Base-by-base conservation (phyloP, 2,329 filamentous ascomycete genomes). In the Ophiostoma novo-ulmi region DNA sequence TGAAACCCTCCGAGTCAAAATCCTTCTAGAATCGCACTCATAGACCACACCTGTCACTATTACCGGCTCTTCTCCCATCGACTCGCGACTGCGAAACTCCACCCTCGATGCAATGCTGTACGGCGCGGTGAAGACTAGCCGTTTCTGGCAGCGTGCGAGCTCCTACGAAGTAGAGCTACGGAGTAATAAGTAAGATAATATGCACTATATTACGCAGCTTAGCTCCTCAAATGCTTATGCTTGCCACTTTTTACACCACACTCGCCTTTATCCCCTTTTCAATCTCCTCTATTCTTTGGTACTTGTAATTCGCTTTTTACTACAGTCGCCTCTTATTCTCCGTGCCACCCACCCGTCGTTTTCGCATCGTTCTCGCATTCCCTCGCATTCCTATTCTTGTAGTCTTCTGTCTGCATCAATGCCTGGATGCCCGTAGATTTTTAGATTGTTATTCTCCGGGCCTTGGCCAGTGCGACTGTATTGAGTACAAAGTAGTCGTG, bases 311-410 rank as follows among this genome's bases (percentile, higher is more conserved):
- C 52, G 14, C 14, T 26, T 58, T 31, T 31, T 58, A 11, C 22
- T 26, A 7, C 13, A 14, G 14, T n/a, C 36, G 13, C n/a, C 22
- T 35, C 20, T 7, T 14, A 64, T 64, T 64, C 61, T 64, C 61
- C 61, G 61, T 64, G 61, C 35, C n/a, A 64, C 35, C 61, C 61
- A 64, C 61, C 61, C 61, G 61, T 64, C 61, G 61, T 64, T 64
- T 38, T 64, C 61, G 61, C 61, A 64, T 64, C 61, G 61, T 38
- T 64, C 17, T 64, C 61, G 61, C 61, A n/a, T 64, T 64, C 61
- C 20, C 61, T 35, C 61, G 61, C 61, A 38, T 35, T 64, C 61
- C 11, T 3, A 36, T 35, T 64, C 61, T 38, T 64, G 61, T 22
- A 31, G 52, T 11, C 22, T 13, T 58, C 10, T n/a, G 17, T 22